Base-by-base conservation (phyloP, 2,329 filamentous ascomycete genomes). In the Seiridium unicorne region DNA sequence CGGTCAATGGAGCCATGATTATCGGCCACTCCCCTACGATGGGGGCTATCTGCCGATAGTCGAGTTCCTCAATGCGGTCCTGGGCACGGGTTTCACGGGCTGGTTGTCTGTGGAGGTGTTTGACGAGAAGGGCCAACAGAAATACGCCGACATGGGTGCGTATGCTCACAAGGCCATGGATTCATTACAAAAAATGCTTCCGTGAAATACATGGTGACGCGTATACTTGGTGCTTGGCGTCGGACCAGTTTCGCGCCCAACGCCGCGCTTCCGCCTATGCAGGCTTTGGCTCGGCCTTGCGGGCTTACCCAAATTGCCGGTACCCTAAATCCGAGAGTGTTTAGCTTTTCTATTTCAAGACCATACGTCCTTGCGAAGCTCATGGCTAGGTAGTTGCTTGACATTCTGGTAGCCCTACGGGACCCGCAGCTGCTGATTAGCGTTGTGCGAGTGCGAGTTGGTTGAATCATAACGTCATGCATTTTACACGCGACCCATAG, bases 91-190 rank as follows among this genome's bases (percentile, higher is more conserved):
- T 0, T 90, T 89, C 62, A 74, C 83, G 47, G 84, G 82, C 0
- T 91, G 85, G 83, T 83, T 91, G 62, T 88, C 84, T 0, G 83
- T 90, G 60, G 89, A 92, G 71, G 84, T 91, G 0, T 92, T 91
- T 71, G 88, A 91, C 69, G 76, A 79, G 1, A 80, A 79, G 38
- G 81, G 77, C 61, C 75, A 81, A 26, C 81, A 84, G 62, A 80
- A 82, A 54, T 76, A 77, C 66, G 61, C 73, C 8, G 68, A 74
- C 53, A 69, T 84, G 70, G 68, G 71, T 2, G 69, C 70, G 5
- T 87, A 81, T 71, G 81, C 83, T 51, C 74, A 76, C 64, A 76
- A 79, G 57, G 84, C 82, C 1, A 83, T 81, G 77, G 74, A 75
- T 5, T 79, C 76, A 53, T 74, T 85, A 61, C 68, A 75, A 26